Conservation (phyloP, 2,329 filamentous ascomycete genomes). For the Microcera coccophila region DNA sequence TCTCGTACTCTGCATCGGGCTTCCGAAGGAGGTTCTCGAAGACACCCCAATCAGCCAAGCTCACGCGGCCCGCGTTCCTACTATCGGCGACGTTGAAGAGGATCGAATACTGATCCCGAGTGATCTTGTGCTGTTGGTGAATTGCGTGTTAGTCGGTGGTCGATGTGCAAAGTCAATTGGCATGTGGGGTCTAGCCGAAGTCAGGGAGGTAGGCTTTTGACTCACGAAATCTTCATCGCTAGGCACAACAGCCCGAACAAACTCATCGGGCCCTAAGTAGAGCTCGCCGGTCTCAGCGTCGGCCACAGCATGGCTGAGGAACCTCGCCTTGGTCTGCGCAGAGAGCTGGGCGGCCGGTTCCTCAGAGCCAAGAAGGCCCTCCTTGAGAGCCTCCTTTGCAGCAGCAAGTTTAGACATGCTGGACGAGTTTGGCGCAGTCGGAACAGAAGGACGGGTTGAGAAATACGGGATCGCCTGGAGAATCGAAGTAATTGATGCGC, state of each 20-base stretch:
- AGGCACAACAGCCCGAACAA: slow-evolving; percentile 86
- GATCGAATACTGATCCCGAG: slow-evolving; percentile 89
- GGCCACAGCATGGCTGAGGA: slow-evolving; percentile 70
- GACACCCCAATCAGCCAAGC: slow-evolving; percentile 79
- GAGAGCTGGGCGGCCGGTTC: slow-evolving; percentile 61
- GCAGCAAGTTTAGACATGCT: slow-evolving; percentile 41
- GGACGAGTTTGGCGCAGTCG: slow-evolving; percentile 4
- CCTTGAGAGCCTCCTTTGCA: slow-evolving; percentile 71
- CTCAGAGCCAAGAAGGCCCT: slow-evolving; percentile 66
- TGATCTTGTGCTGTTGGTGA: slow-evolving; percentile 84
- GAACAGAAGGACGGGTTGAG: slow-evolving; percentile 7
- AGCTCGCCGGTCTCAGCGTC: slow-evolving; percentile 72
- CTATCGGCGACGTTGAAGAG: slow-evolving; percentile 90
- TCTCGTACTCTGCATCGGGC: slow-evolving; percentile 97
- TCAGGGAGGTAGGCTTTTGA: slow-evolving; percentile 19
- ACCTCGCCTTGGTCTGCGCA: slow-evolving; percentile 69
- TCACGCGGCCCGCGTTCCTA: slow-evolving; percentile 67
- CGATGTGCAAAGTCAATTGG: not conserved
- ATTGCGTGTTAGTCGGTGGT: not conserved
- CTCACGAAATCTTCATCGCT: slow-evolving; percentile 86
- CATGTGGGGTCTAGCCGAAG: not conserved
- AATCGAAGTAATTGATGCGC: not conserved
- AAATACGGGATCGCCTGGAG: not conserved
- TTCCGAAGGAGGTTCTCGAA: slow-evolving; percentile 94
- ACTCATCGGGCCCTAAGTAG: slow-evolving; percentile 79